Percentiles rank a stretch among this genome's conserved stretches.
These are phyloP conservation scores for Onygena corvina DNA, from an alignment of 2,329 filamentous ascomycete species.

Conservation along the genomic window DNA sequence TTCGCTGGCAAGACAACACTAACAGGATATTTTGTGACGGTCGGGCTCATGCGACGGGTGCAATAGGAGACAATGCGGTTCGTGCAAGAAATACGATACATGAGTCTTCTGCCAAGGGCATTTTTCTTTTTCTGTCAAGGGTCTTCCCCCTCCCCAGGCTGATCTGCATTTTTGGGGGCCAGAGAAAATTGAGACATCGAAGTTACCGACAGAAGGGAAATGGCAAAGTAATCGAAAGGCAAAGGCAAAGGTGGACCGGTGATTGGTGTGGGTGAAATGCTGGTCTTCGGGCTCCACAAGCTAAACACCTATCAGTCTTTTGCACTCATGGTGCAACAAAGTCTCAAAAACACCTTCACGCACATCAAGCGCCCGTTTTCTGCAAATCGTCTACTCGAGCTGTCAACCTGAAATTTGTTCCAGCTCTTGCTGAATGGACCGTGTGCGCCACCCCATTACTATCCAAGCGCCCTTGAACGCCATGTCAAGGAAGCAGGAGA, in stretches of 20 bases:
- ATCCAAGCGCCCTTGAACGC: not conserved
- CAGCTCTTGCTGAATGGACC: not conserved
- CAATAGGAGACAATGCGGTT: not conserved
- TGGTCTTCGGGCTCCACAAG: not conserved
- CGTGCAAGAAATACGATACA: constrained; percentile 2
- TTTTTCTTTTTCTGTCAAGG: not conserved
- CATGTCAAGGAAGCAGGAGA: not conserved
- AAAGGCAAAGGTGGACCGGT: not conserved
- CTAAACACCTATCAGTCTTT: not conserved
- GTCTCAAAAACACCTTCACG: not conserved
- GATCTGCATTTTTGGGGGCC: constrained; percentile 7
- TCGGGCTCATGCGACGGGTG: not conserved
- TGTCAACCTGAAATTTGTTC: not conserved
- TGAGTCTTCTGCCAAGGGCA: not conserved
- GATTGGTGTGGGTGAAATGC: not conserved
- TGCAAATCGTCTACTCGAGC: too few relatives aligned
- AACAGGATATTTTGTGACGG: not conserved
- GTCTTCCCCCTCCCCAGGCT: not conserved
- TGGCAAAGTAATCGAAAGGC: not conserved
- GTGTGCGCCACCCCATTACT: not conserved
- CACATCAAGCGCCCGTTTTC: not conserved
- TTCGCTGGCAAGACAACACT: too few relatives aligned
- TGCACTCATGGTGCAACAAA: not conserved
- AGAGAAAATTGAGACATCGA: constrained; percentile 5
- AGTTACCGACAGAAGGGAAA: constrained; percentile 5